Base-by-base conservation (phyloP, 2,329 filamentous ascomycete genomes). In the Aspergillus neotritici region DNA sequence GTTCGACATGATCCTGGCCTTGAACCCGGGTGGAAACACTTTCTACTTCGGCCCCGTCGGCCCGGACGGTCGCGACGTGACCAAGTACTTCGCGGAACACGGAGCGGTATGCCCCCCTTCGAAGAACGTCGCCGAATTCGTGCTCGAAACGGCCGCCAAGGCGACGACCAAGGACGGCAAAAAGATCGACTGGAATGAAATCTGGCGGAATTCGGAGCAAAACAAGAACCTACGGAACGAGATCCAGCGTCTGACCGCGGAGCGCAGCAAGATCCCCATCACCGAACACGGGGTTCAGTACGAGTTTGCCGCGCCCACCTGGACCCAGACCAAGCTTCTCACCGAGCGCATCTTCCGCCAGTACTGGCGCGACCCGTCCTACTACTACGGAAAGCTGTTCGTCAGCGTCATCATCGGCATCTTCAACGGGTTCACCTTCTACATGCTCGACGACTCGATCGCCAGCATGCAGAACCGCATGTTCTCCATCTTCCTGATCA, bases 351-450 rank as follows among this genome's bases (percentile, higher is more conserved):
- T 84, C 38, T 88, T 88, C 64, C 70, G 71, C 4, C 79, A 87
- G 53, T 83, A 88, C 67, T 89, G 84, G 84, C 77, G 86, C 11
- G 81, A 87, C 49, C 82, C 85, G 0, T 82, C 79, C 1, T 91
- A 90, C 62, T 71, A 87, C 43, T 89, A 88, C 63, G 81, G 83
- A 46, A 88, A 87, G 60, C 68, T 91, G 17, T 89, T 88, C 64
- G 76, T 82, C 29, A 75, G 80, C 4, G 78, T 87, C 45, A 76
- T 87, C 48, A 73, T 86, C 34, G 85, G 83, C 12, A 80, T 88
- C 61, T 87, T 89, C 73, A 87, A 87, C 66, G 84, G 83, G 15
- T 88, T 87, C 66, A 87, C 84, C 4, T 89, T 87, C 68, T 88
- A 77, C 72, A 71, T 82, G 53, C 75, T 87, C 3, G 82, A 81